phyloP scores from a whole-genome alignment of 2,329 filamentous ascomycete genomes.

The Aspergillus neoniger region DNA sequence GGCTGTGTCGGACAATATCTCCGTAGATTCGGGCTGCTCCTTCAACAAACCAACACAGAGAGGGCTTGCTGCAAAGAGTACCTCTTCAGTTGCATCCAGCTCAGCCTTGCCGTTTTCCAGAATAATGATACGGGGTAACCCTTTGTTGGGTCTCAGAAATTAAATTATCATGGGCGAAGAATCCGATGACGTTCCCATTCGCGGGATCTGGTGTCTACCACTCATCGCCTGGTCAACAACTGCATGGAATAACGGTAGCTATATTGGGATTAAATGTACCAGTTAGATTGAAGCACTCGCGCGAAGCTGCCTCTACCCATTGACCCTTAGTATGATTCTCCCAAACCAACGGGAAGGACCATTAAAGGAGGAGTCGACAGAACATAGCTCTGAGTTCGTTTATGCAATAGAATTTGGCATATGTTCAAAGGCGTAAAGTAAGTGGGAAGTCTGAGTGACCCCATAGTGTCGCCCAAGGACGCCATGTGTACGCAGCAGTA shows the following conservation, averaged over 20 bases:
- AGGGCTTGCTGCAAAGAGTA: slow-evolving; percentile 52
- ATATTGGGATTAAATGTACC: neutral
- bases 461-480: neutral
- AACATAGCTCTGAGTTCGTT: no score
- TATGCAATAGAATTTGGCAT: no score
- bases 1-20: slow-evolving; percentile 58
- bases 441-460: no score
- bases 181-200: neutral
- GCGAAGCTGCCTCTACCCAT: neutral
- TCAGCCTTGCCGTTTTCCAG: slow-evolving; percentile 63
- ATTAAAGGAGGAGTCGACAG: neutral
- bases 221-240: no score
- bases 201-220: no score
- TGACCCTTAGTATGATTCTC: neutral
- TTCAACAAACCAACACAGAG: slow-evolving; percentile 61
- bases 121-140: slow-evolving; percentile 54
- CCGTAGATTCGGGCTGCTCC: slow-evolving; percentile 58
- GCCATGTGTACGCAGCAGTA: neutral
- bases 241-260: neutral
- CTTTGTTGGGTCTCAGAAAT: slow-evolving; percentile 57
- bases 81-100: slow-evolving; percentile 52
- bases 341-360: no score
- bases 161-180: slow-evolving; percentile 59
- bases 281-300: neutral
- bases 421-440: no score